Conservation (phyloP, 176 grass and related monocot genomes). For the Oryza glumipatula region DNA sequence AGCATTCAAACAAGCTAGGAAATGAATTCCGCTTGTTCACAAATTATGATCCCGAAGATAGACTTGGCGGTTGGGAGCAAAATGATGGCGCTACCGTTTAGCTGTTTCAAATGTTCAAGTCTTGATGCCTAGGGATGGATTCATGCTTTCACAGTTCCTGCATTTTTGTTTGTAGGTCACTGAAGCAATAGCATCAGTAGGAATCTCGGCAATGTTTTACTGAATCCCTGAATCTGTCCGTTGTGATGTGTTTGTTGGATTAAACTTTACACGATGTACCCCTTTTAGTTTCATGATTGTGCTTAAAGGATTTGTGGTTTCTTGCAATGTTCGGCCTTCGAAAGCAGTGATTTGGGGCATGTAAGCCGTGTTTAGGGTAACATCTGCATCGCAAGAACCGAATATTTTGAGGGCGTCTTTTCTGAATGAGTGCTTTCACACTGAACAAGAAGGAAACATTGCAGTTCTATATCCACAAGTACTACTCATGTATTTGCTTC, state of each 20-base stretch:
- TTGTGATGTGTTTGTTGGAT: background rate
- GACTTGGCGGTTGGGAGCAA: conserved; percentile 74
- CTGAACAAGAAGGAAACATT: background rate
- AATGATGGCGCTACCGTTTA: background rate
- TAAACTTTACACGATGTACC: background rate
- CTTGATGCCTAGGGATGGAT: background rate
- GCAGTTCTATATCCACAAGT: background rate
- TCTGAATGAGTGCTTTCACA: background rate
- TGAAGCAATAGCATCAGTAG: background rate
- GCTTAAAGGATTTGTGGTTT: background rate
- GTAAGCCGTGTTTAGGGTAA: background rate
- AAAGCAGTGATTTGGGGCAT: background rate
- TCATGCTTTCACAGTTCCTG: background rate
- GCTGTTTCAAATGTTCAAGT: too few species aligned
- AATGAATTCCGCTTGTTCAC: conserved; percentile 81
- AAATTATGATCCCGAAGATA: conserved; percentile 64
- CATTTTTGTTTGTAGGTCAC: background rate
- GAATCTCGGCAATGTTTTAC: background rate
- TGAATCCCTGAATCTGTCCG: background rate
- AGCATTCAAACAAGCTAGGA: conserved; percentile 83
- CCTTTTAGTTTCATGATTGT: background rate
- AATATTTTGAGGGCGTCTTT: background rate
- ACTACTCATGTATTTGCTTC: background rate
- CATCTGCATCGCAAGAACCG: background rate
- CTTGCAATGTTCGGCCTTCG: background rate